Percentiles rank a stretch among this genome's conserved stretches.
Conservation (phyloP, 169 alveolate genomes). For the Cryptosporidium bovis region DNA sequence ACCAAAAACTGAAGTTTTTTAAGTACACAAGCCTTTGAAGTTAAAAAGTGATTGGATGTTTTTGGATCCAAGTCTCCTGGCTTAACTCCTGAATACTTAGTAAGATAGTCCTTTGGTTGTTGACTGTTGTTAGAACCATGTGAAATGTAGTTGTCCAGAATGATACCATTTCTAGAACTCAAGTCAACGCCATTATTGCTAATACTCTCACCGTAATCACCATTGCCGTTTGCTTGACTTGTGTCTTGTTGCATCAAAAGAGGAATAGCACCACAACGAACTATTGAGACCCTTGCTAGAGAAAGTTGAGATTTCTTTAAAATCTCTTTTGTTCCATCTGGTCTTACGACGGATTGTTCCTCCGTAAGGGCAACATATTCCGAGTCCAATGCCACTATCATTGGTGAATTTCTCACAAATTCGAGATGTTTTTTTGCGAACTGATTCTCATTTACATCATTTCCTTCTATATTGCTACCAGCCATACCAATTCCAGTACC, state of each 20-base stretch:
- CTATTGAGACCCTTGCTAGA: slow-evolving; percentile 74
- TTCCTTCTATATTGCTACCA: neutral
- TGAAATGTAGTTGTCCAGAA: slow-evolving; percentile 84
- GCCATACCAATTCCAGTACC: too few species aligned
- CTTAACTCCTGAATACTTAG: slow-evolving; percentile 85
- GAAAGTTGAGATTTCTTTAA: slow-evolving; percentile 74
- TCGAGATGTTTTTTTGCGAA: slow-evolving; percentile 1
- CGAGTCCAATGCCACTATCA: slow-evolving; percentile 77
- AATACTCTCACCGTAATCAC: neutral
- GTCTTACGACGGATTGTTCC: slow-evolving; percentile 75
- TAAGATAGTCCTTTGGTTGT: slow-evolving; percentile 84
- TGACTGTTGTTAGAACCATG: slow-evolving; percentile 69
- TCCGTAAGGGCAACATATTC: slow-evolving; percentile 78
- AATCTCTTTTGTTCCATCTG: slow-evolving; percentile 75
- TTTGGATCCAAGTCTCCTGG: slow-evolving; percentile 85
- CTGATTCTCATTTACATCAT: neutral
- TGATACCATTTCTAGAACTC: slow-evolving; percentile 5
- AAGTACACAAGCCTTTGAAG: slow-evolving; percentile 81
- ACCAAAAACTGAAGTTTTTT: slow-evolving; percentile 81
- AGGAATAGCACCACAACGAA: slow-evolving; percentile 27
- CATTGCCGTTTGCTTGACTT: neutral
- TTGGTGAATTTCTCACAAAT: slow-evolving; percentile 30
- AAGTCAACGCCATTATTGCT: neutral
- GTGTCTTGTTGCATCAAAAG: neutral
- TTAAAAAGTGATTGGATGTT: slow-evolving; percentile 82